These are phyloP conservation scores for Oryza glumipatula DNA, from an alignment of 176 grass and related monocot genomes.

Conservation along the genomic window DNA sequence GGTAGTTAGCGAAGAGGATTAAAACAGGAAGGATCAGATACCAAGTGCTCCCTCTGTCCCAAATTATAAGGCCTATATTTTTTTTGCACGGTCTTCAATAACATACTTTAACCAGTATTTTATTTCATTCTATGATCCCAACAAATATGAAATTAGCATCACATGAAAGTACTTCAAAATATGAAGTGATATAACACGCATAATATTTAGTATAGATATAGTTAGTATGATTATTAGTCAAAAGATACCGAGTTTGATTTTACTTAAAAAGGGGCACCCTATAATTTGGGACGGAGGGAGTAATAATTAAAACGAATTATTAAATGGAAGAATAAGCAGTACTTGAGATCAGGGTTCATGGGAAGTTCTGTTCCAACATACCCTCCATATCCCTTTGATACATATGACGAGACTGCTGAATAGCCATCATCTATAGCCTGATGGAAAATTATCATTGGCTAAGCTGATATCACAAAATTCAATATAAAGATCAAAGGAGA, in stretches of 20 bases:
- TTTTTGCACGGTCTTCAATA: too few relatives aligned
- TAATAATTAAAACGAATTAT: conserved; percentile 13
- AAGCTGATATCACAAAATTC: not conserved
- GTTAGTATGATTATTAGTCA: too few relatives aligned
- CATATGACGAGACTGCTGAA: conserved; percentile 57
- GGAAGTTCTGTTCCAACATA: conserved; percentile 46
- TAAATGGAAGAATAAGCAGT: not conserved
- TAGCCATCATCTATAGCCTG: conserved; percentile 72
- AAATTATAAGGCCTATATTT: too few relatives aligned
- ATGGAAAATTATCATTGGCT: conserved; percentile 24
- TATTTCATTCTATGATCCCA: too few relatives aligned
- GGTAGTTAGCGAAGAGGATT: conserved; percentile 33
- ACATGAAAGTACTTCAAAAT: too few relatives aligned
- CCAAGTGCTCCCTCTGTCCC: not conserved
- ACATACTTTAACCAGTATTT: too few relatives aligned
- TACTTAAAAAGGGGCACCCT: too few relatives aligned
- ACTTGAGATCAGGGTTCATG: conserved; percentile 12
- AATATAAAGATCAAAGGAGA: conserved; percentile 18
- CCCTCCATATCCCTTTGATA: conserved; percentile 74
- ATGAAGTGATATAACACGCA: too few relatives aligned
- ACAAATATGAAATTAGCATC: too few relatives aligned
- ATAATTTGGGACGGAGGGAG: too few relatives aligned
- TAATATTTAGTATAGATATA: too few relatives aligned
- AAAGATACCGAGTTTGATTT: too few relatives aligned
- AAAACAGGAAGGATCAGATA: conserved; percentile 13